These are phyloP conservation scores for Stemphylium vesicarium DNA, from an alignment of 2,329 filamentous ascomycete species.

Conservation along the genomic window DNA sequence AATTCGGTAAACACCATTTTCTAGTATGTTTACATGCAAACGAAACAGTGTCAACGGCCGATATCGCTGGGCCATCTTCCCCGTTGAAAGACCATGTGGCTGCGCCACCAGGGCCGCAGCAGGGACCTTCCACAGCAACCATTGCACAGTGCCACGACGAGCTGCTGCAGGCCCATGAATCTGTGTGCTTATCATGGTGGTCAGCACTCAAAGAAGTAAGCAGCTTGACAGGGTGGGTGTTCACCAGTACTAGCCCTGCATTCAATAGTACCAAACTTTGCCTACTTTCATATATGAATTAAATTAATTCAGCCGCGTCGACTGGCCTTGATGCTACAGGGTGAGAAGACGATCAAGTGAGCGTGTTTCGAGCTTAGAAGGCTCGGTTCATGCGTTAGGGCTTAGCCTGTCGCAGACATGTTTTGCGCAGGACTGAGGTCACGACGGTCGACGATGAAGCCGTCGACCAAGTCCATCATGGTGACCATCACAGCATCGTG, in stretches of 20 bases:
- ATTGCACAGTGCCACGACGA: slow-evolving; percentile 13
- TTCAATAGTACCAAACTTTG: slow-evolving; percentile 17
- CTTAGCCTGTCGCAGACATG: slow-evolving; percentile 33
- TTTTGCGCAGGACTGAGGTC: slow-evolving; percentile 23
- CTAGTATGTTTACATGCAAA: background rate
- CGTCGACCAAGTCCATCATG: background rate
- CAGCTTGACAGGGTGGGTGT: slow-evolving; percentile 17
- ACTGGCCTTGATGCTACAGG: slow-evolving; percentile 10
- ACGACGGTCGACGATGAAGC: background rate
- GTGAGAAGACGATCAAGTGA: slow-evolving; percentile 28
- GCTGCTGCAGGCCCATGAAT: slow-evolving; percentile 10
- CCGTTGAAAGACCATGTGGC: background rate
- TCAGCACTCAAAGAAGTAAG: slow-evolving; percentile 35
- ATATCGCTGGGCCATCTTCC: background rate
- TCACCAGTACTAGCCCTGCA: slow-evolving; percentile 5
- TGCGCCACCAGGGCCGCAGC: slow-evolving; percentile 16
- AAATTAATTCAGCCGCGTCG: slow-evolving; percentile 22
- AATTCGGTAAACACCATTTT: background rate
- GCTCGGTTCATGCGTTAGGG: slow-evolving; percentile 32
- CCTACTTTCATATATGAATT: slow-evolving; percentile 26
- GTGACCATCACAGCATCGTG: background rate
- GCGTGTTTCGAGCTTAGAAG: slow-evolving; percentile 32
- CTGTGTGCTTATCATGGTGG: slow-evolving; percentile 30
- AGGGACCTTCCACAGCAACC: slow-evolving; percentile 5
- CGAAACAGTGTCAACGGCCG: slow-evolving; percentile 1